Evolutionary conservation across 805 yeast species (phyloP), one percentile per base, ranked within the genome.

Genomic region (Starmerella scarabaei): DNA sequence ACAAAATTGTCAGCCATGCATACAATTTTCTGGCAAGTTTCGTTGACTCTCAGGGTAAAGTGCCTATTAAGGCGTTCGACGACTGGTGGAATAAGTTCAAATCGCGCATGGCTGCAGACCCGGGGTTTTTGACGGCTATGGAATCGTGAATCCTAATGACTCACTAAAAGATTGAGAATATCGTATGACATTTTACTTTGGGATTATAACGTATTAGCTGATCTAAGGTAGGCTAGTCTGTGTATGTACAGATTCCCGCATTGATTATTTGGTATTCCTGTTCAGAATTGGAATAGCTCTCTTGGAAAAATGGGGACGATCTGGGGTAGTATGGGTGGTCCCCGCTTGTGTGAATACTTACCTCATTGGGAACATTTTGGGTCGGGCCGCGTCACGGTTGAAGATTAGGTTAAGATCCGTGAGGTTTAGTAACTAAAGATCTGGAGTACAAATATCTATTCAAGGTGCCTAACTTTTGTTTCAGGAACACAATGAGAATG

Each of bases 1-100:
- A 80, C 45, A 82, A 81, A 56, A 84, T 91, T 42, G 93, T 91
- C 17, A 77, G 77, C 29, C 84, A 91, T 59, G 96, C 96, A 1
- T 91, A 88, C 61, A 86, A 91, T 56, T 91, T 72, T 56, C 61
- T 88, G 36, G 75, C 93, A 2, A 82, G 96, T n/a, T 88, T 86
- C 56, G 71, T 84, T 6, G 94, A 84, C 54, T 57, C 64, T 4
- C 66, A 71, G 18, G 93, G 94, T 2, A 82, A 75, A 50, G 95
- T 88, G 3, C 80, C 86, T 3, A 81, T 88, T 55, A 81, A 78
- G 53, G 80, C 75, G 32, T 88, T 88, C 53, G 93, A 88, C 56
- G 78, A 72, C 30, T 88, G 98, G 98, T 62, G 98, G 98, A 77
- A 71, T 48, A 86, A 84, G 60, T 88, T 91, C 62, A 81, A 73